These are phyloP conservation scores for Fusarium austroafricanum DNA, from an alignment of 2,329 filamentous ascomycete species.

Conservation along the genomic window DNA sequence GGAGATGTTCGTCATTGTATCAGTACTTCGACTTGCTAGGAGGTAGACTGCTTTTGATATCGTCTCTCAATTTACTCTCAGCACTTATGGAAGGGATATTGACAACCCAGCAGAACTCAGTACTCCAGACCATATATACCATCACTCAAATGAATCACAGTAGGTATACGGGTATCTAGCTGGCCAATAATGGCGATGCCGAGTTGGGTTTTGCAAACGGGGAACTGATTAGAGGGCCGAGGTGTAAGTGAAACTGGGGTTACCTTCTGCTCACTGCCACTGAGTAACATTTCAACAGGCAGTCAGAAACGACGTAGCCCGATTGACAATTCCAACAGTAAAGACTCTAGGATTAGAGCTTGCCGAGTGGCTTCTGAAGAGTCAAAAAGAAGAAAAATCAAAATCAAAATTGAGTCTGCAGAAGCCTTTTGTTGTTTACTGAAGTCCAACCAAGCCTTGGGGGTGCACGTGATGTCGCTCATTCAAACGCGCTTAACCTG, in stretches of 20 bases:
- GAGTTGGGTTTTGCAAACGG: neutral
- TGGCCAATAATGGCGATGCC: neutral
- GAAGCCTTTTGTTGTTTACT: neutral
- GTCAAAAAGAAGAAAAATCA: neutral
- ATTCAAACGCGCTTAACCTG: neutral
- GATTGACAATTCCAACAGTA: too few relatives aligned
- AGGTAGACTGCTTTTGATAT: neutral
- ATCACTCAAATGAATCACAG: neutral
- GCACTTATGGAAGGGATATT: neutral
- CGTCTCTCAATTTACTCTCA: neutral
- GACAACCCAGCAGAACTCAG: too few relatives aligned
- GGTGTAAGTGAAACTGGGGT: slow-evolving; percentile 20
- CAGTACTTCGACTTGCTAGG: neutral
- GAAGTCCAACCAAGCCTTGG: neutral
- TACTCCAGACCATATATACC: neutral
- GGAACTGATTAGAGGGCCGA: slow-evolving; percentile 9
- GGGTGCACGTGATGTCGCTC: slow-evolving; percentile 37
- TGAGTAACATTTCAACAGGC: too few relatives aligned
- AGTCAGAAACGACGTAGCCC: neutral
- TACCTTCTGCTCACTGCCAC: neutral
- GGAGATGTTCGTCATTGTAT: neutral
- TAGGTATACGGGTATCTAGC: too few relatives aligned
- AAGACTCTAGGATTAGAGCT: too few relatives aligned
- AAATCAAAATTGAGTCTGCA: neutral
- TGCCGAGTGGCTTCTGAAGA: too few relatives aligned